Evolutionary conservation across 108 stramenopile genomes (phyloP).

Genomic region (Cyclotella cryptica): DNA sequence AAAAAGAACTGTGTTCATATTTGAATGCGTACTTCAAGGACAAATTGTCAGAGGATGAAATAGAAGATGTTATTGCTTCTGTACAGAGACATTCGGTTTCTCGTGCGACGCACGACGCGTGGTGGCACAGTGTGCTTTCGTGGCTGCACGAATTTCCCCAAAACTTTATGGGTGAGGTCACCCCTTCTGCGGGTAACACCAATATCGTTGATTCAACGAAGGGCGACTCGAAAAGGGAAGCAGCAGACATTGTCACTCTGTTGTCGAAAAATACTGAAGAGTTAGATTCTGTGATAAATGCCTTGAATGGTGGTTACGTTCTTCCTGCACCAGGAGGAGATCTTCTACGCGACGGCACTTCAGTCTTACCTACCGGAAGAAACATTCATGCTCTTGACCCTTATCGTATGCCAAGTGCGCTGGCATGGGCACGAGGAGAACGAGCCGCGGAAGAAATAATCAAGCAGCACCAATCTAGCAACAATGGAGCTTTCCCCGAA

Average conservation of each 20-base stretch:
- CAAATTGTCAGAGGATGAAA: conserved; percentile 56
- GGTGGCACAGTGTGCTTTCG: conserved; percentile 19
- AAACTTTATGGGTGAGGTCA: conserved; percentile 26
- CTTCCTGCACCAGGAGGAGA: conserved; percentile 82
- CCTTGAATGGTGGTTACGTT: conserved; percentile 77
- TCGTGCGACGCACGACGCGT: conserved; percentile 10
- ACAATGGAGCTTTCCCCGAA: conserved; percentile 75
- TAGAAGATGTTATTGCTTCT: conserved; percentile 30
- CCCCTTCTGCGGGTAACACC: conserved; percentile 4
- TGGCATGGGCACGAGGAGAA: conserved; percentile 81
- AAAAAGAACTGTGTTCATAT: conserved; percentile 65
- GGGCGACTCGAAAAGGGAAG: conserved; percentile 51
- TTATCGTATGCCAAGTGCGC: conserved; percentile 85
- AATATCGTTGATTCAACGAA: conserved; percentile 4
- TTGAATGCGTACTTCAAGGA: conserved; percentile 67
- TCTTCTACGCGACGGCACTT: conserved; percentile 74
- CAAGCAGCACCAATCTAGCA: conserved; percentile 67
- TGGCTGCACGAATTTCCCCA: conserved; percentile 35
- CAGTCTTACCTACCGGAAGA: conserved; percentile 84
- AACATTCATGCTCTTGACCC: conserved; percentile 90
- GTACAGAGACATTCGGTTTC: not conserved
- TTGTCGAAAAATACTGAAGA: conserved; percentile 75
- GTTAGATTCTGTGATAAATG: conserved; percentile 65
- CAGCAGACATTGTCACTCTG: conserved; percentile 62
- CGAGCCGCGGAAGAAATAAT: conserved; percentile 79